A percentile compares a stretch with the other conserved stretches of the same genome.
phyloP scores from a whole-genome alignment of 2,329 filamentous ascomycete genomes.

The Exophiala lecanii-corni region DNA sequence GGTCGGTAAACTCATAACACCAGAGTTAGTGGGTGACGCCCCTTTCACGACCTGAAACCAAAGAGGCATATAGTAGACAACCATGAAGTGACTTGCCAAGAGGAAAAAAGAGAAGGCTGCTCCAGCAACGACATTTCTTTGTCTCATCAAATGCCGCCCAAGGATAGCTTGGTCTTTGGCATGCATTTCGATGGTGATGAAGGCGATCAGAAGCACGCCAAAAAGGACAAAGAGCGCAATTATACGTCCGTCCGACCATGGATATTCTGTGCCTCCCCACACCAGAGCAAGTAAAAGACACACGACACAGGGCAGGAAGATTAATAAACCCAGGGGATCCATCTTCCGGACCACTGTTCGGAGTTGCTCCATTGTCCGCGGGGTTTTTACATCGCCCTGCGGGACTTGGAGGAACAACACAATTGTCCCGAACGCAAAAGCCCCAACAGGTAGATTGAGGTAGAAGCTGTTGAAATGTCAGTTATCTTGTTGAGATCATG shows the following conservation, averaged over 20 bases:
- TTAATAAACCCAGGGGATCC: constrained; percentile 39
- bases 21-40: constrained; percentile 23
- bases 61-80: constrained; percentile 37
- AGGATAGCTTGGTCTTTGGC: constrained; percentile 19
- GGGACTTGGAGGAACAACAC: constrained; percentile 31
- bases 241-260: constrained; percentile 23
- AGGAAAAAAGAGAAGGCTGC: neutral
- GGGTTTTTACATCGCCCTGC: constrained; percentile 21
- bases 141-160: too few relatives aligned
- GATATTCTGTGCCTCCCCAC: constrained; percentile 26
- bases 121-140: too few relatives aligned
- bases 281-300: constrained; percentile 33
- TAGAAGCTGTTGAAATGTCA: constrained; percentile 34
- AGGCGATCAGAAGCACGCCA: constrained; percentile 30
- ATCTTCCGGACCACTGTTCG: too few relatives aligned
- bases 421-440: too few relatives aligned
- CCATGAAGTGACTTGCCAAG: constrained; percentile 6
- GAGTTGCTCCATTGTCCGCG: constrained; percentile 17
- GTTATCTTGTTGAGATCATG: neutral
- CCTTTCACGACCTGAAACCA: constrained; percentile 43
- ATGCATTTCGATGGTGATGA: constrained; percentile 25
- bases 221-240: constrained; percentile 28
- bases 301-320: constrained; percentile 41
- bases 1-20: constrained; percentile 15
- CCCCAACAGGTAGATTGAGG: constrained; percentile 36